These are phyloP conservation scores for Fragaria iinumae DNA, from an alignment of 306 rosid species.

Conservation along the genomic window DNA sequence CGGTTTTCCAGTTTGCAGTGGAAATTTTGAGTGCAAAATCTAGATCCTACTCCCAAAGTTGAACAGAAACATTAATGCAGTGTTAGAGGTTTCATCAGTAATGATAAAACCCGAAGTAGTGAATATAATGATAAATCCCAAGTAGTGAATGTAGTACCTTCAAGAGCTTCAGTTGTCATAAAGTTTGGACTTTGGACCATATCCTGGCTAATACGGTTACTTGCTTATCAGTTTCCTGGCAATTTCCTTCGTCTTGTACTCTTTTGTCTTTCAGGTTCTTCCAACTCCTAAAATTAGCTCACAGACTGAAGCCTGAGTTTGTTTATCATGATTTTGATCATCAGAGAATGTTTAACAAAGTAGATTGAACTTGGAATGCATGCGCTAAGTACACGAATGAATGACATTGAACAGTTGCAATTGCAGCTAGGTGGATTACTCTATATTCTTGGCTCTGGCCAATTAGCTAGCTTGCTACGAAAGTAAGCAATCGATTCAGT, in stretches of 20 bases:
- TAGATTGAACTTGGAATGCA: background rate
- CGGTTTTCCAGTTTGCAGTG: conserved; percentile 72
- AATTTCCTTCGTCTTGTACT: background rate
- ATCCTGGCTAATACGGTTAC: too few species aligned
- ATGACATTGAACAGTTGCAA: background rate
- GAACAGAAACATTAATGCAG: background rate
- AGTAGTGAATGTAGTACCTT: conserved; percentile 35
- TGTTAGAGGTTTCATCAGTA: background rate
- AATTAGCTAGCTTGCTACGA: background rate
- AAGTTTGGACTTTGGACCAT: too few species aligned
- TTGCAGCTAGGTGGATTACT: background rate
- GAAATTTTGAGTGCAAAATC: conserved; percentile 42
- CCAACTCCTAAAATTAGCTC: background rate
- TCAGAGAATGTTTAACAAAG: background rate
- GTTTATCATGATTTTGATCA: background rate
- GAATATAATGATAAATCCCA: too few species aligned
- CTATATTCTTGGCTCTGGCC: background rate
- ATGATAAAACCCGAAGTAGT: too few species aligned
- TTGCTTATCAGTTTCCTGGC: conserved; percentile 4
- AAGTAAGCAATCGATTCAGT: background rate
- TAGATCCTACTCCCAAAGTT: conserved; percentile 31
- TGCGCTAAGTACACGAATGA: background rate
- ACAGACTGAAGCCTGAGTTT: background rate
- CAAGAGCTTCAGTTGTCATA: background rate
- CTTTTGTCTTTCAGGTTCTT: background rate